phyloP scores from a whole-genome alignment of 805 yeast species.

The Diddensiella santjacobensis region DNA sequence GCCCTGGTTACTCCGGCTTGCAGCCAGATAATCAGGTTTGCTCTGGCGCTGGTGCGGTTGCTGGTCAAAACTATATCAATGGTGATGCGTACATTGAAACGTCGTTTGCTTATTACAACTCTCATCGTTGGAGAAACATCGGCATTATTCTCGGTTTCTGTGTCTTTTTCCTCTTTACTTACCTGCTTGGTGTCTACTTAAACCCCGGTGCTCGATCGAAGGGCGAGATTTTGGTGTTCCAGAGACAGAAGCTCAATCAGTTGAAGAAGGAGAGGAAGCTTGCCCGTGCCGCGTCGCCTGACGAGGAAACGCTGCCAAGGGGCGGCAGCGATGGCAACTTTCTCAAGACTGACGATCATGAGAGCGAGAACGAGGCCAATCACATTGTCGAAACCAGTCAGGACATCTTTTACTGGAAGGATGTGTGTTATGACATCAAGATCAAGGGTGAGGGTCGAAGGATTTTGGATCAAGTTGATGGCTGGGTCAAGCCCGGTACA shows the following conservation, averaged over 20 bases:
- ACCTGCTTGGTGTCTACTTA: conserved; percentile 51
- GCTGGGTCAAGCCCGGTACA: conserved; percentile 82
- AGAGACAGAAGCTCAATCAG: conserved; percentile 19
- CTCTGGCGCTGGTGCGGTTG: conserved; percentile 50
- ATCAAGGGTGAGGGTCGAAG: conserved; percentile 50
- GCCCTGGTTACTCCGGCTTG: conserved; percentile 39
- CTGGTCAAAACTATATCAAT: conserved; percentile 47
- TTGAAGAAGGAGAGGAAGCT: conserved; percentile 14
- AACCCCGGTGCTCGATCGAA: conserved; percentile 33
- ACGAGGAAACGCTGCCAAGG: conserved; percentile 27
- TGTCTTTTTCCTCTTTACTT: conserved; percentile 51
- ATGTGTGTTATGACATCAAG: conserved; percentile 66
- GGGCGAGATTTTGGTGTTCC: conserved; percentile 65
- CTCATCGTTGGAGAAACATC: conserved; percentile 59
- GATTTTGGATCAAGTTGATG: conserved; percentile 63
- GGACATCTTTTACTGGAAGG: conserved; percentile 68
- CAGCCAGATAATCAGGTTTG: conserved; percentile 44
- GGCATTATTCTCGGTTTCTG: conserved; percentile 59
- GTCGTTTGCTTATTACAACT: conserved; percentile 43
- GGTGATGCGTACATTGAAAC: conserved; percentile 49
- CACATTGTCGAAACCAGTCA: conserved; percentile 18
- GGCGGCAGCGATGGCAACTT: conserved; percentile 28
- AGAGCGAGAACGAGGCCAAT: not conserved
- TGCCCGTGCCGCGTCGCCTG: conserved; percentile 7
- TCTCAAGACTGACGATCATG: conserved; percentile 7